Percentiles rank a stretch among this genome's conserved stretches.
These are phyloP conservation scores for Apiospora aurea DNA, from an alignment of 2,329 filamentous ascomycete genomes.

Conservation along the genomic window DNA sequence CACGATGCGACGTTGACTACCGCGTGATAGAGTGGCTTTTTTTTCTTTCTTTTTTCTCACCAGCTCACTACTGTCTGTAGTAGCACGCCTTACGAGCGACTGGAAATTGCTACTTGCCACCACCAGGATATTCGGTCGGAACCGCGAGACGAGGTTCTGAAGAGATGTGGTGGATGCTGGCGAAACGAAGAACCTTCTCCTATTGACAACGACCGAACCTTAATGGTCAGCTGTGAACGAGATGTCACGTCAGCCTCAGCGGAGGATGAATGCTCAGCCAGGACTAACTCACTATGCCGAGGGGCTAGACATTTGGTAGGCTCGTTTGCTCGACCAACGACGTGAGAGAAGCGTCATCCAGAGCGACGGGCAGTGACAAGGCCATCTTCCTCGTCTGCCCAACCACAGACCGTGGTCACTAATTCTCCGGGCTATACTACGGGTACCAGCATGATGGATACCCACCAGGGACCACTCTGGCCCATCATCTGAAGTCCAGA, in stretches of 20 bases:
- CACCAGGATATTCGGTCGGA: constrained; percentile 2
- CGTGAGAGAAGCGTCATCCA: constrained; percentile 6
- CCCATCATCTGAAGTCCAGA: constrained; percentile 15
- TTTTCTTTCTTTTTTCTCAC: not conserved
- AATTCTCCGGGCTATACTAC: constrained; percentile 14
- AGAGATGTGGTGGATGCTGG: constrained; percentile 10
- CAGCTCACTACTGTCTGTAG: not conserved
- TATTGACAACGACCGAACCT: constrained; percentile 7
- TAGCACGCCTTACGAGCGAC: not conserved
- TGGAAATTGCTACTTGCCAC: constrained; percentile 12
- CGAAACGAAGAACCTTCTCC: constrained; percentile 4
- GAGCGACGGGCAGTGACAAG: constrained; percentile 4
- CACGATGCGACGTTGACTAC: not conserved
- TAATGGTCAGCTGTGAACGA: constrained; percentile 17
- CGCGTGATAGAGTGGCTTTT: constrained; percentile 8
- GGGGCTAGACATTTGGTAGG: not conserved
- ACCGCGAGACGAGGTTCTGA: constrained; percentile 18
- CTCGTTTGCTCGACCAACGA: not conserved
- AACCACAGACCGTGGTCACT: not conserved
- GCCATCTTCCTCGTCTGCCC: not conserved
- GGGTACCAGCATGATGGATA: constrained; percentile 3
- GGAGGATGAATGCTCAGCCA: constrained; percentile 6
- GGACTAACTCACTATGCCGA: not conserved
- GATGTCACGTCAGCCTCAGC: constrained; percentile 1
- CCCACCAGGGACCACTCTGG: constrained; percentile 9